These are phyloP conservation scores for Puccinia novopanici DNA, from an alignment of 1,284 basidiomycete species.

Conservation along the genomic window DNA sequence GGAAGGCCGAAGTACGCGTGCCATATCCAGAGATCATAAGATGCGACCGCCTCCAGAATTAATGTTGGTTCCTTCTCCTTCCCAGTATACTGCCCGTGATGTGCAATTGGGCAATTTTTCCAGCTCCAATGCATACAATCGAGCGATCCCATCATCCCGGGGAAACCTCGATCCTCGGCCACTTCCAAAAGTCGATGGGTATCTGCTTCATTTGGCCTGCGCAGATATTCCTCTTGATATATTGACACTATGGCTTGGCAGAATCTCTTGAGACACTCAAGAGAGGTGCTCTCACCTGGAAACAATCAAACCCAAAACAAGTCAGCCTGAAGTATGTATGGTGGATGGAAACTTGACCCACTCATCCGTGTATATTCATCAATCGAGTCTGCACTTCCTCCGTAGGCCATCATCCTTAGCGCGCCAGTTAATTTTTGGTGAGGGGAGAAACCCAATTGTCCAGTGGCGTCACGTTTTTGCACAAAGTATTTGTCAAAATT, in stretches of 20 bases:
- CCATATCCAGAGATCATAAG: slow-evolving; percentile 10
- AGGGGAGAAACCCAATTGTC: not conserved
- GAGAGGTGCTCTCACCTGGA: not conserved
- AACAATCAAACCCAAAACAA: not conserved
- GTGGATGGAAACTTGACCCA: not conserved
- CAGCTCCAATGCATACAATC: slow-evolving; percentile 13
- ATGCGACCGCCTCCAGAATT: slow-evolving; percentile 15
- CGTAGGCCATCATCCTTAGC: slow-evolving; percentile 24
- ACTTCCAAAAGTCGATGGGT: not conserved
- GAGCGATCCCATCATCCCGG: not conserved
- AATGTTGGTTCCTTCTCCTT: slow-evolving; percentile 25
- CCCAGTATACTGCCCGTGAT: not conserved
- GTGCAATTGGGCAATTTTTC: slow-evolving; percentile 5
- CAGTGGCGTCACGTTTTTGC: slow-evolving; percentile 9
- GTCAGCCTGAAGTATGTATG: not conserved
- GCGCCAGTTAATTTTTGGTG: slow-evolving; percentile 2
- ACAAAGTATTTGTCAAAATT: slow-evolving; percentile 32
- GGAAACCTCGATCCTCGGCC: not conserved
- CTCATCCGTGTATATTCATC: slow-evolving; percentile 9
- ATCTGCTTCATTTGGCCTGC: not conserved
- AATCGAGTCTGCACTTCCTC: not conserved
- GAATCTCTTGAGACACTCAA: not conserved
- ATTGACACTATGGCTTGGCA: too few species aligned
- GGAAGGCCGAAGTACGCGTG: too few species aligned
- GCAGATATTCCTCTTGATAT: not conserved